These are phyloP conservation scores for Aureobasidium sp. DNA, from an alignment of 2,329 filamentous ascomycete species.

Conservation along the genomic window DNA sequence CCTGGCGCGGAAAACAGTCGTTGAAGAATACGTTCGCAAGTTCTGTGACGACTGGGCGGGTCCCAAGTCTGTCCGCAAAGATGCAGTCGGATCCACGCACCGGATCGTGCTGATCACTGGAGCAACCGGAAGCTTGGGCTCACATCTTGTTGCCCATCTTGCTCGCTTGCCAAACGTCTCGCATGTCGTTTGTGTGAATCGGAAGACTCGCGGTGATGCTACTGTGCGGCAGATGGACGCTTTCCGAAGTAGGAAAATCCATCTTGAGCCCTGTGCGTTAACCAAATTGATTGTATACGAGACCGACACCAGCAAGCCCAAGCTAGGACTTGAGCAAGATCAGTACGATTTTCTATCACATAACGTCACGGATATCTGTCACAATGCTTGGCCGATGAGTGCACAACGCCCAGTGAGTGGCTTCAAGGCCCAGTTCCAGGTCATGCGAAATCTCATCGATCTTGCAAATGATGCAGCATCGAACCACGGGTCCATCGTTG, in stretches of 20 bases:
- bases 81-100: too few relatives aligned
- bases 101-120: constrained; percentile 36
- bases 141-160: constrained; percentile 27
- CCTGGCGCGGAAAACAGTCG: too few relatives aligned
- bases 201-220: constrained; percentile 24
- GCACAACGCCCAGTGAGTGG: constrained; percentile 42
- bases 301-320: constrained; percentile 38
- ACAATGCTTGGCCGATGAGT: constrained; percentile 49
- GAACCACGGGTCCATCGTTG: constrained; percentile 15
- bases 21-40: too few relatives aligned
- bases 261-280: too few relatives aligned
- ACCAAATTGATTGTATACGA: constrained; percentile 39
- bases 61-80: too few relatives aligned
- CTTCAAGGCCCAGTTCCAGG: constrained; percentile 43
- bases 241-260: too few relatives aligned
- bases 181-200: constrained; percentile 40
- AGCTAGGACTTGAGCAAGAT: constrained; percentile 38
- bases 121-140: constrained; percentile 32
- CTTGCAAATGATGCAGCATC: constrained; percentile 31
- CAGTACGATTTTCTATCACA: constrained; percentile 33
- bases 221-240: constrained; percentile 29
- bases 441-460: constrained; percentile 42
- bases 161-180: constrained; percentile 24
- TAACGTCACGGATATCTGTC: constrained; percentile 41
- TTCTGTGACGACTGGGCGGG: too few relatives aligned